These are phyloP conservation scores for Paramecium pentaurelia DNA, from an alignment of 73 alveolate genomes.

Conservation along the genomic window DNA sequence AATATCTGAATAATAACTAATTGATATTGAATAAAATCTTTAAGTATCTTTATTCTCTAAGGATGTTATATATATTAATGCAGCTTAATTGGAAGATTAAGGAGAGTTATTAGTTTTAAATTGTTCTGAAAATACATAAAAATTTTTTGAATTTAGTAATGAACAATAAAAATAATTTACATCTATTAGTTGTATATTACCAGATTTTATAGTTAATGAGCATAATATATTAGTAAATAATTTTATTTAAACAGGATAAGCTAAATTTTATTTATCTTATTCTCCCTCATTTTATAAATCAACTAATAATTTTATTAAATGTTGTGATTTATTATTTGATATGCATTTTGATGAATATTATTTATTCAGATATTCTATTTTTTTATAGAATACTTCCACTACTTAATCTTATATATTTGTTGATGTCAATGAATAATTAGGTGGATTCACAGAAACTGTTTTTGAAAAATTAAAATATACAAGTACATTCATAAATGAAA, in stretches of 20 bases:
- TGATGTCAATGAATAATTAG: conserved; percentile 16
- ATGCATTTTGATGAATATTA: neutral
- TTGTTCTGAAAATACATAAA: neutral
- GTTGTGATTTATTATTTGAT: neutral
- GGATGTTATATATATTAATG: neutral
- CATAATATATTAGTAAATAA: neutral
- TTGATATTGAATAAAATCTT: neutral
- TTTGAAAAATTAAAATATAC: neutral
- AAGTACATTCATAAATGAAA: neutral
- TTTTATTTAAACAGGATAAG: conserved; percentile 1
- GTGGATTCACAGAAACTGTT: neutral
- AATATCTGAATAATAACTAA: neutral
- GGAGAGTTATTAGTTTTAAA: neutral
- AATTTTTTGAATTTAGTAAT: neutral
- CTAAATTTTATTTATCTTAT: neutral
- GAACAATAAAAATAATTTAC: neutral
- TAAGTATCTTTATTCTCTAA: neutral
- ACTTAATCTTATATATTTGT: neutral
- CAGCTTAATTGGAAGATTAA: neutral
- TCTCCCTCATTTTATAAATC: neutral
- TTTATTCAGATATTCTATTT: neutral
- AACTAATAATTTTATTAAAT: neutral
- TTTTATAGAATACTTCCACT: neutral
- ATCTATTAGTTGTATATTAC: neutral
- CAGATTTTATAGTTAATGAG: neutral